Base-by-base conservation (phyloP, 2,329 filamentous ascomycete genomes). In the Apiospora pterosperma region DNA sequence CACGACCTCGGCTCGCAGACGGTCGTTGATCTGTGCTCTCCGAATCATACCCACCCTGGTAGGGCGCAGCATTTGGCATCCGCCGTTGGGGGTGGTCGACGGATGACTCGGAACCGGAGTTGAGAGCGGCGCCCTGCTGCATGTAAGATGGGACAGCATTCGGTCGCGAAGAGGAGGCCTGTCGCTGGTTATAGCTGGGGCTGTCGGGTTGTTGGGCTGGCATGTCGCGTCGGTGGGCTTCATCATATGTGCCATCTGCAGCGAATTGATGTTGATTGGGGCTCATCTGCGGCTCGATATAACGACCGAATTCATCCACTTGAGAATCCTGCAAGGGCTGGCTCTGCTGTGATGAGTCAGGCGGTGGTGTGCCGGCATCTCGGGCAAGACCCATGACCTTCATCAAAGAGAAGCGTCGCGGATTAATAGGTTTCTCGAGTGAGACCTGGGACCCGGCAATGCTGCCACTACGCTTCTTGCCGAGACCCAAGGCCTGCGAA, bases 381-480 rank as follows among this genome's bases (percentile, higher is more conserved):
- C 85, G 84, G 71, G 85, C 77, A 69, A 89, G 77, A 8, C 86
- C 86, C 67, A 92, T 88, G 1, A 85, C 82, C 73, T 87, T 90
- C 71, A 93, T 82, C 31, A 94, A 81, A 14, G 91, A 93, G 75
- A 93, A 93, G 42, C 91, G 85, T 65, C 88, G 84, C 36, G 81
- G 79, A 59, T 81, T 73, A 10, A 69, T 65, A 12, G 70, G 82
- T 77, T 84, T 88, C 78, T 90, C 83, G 65, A 81, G 74, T 70
- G 88, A 82, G 55, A 74, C 78, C 70, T 87, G 85, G 5, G 85
- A 88, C 14, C 85, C 86, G 36, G 77, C 73, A 62, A 90, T 85
- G 73, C 88, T 89, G 66, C 90, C 90, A 71, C 88, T 92, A 67
- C 84, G 82, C 80, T 92, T 93, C 80, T 89, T 91, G 44, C 86